These are phyloP conservation scores for Xylaria sp. DNA, from an alignment of 2,329 filamentous ascomycete genomes.

Conservation along the genomic window DNA sequence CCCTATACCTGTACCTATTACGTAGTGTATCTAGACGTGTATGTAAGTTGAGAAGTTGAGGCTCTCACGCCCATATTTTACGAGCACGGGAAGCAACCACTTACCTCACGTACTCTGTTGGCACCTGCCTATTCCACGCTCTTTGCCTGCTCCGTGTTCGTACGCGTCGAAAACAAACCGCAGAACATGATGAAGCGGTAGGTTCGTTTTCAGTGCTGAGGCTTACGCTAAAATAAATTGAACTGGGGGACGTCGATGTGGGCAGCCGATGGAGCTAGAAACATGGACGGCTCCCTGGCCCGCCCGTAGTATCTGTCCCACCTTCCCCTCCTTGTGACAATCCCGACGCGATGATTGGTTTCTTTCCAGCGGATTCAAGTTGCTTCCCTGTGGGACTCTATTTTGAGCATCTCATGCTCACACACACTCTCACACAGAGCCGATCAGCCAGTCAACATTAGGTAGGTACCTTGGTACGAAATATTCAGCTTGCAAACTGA, in stretches of 20 bases:
- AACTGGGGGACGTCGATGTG: not conserved
- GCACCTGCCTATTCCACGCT: no score
- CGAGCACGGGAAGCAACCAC: no score
- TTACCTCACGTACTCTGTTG: no score
- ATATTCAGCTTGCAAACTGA: not conserved
- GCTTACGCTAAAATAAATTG: no score
- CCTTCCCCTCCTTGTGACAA: constrained; percentile 12
- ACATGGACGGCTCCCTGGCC: not conserved
- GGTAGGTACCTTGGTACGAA: not conserved
- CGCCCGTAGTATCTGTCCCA: constrained; percentile 8
- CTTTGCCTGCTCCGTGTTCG: no score
- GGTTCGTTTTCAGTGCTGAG: no score
- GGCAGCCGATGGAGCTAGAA: not conserved
- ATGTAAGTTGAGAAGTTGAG: no score
- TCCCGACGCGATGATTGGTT: constrained; percentile 31
- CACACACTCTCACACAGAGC: not conserved
- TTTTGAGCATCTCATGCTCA: not conserved
- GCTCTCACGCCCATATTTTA: no score
- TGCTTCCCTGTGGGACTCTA: constrained; percentile 20
- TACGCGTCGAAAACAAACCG: no score
- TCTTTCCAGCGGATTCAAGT: not conserved
- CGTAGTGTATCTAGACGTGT: no score
- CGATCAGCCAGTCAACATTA: constrained; percentile 2
- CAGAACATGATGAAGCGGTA: no score
- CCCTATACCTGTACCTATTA: no score